A percentile compares a stretch with the other conserved stretches of the same genome.
Evolutionary conservation across 2,329 filamentous ascomycete species (phyloP).

Genomic region (Lasiodiplodia hormozganensis): DNA sequence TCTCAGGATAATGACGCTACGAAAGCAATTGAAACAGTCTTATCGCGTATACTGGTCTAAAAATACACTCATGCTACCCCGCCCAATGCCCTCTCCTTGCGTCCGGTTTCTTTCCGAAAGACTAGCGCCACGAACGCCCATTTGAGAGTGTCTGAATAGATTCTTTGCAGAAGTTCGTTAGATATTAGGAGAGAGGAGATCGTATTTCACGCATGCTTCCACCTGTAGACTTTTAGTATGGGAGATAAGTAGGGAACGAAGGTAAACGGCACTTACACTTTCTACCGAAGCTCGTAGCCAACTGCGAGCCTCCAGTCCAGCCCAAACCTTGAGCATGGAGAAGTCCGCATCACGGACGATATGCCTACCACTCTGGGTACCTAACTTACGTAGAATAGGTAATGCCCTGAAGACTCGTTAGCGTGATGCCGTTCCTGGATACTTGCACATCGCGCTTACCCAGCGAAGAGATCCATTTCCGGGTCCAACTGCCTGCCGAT

Average conservation of each 20-base stretch:
- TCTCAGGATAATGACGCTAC: not conserved
- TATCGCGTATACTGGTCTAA: not conserved
- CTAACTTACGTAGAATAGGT: slow-evolving; percentile 87
- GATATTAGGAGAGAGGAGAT: slow-evolving; percentile 86
- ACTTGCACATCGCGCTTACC: slow-evolving; percentile 52
- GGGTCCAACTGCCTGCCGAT: slow-evolving; percentile 90
- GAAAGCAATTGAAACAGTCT: not conserved
- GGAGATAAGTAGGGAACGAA: slow-evolving; percentile 19
- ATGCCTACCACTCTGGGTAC: slow-evolving; percentile 70
- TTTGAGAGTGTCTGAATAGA: not conserved
- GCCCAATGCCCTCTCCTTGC: slow-evolving; percentile 3
- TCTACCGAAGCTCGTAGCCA: slow-evolving; percentile 91
- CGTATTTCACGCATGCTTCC: slow-evolving; percentile 89
- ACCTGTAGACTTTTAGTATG: slow-evolving; percentile 59
- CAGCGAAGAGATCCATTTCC: slow-evolving; percentile 82
- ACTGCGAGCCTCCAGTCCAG: slow-evolving; percentile 84
- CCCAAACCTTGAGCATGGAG: slow-evolving; percentile 87
- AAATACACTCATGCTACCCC: not conserved
- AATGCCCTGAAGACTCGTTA: slow-evolving; percentile 66
- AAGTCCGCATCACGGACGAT: slow-evolving; percentile 58
- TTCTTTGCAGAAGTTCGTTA: slow-evolving; percentile 47
- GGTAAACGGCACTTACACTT: slow-evolving; percentile 65
- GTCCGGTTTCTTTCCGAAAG: slow-evolving; percentile 1
- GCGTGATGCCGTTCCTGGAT: not conserved
- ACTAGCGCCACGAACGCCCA: slow-evolving; percentile 6